Base-by-base conservation (phyloP, 2,329 filamentous ascomycete species). In the Talaromyces amestolkiae region DNA sequence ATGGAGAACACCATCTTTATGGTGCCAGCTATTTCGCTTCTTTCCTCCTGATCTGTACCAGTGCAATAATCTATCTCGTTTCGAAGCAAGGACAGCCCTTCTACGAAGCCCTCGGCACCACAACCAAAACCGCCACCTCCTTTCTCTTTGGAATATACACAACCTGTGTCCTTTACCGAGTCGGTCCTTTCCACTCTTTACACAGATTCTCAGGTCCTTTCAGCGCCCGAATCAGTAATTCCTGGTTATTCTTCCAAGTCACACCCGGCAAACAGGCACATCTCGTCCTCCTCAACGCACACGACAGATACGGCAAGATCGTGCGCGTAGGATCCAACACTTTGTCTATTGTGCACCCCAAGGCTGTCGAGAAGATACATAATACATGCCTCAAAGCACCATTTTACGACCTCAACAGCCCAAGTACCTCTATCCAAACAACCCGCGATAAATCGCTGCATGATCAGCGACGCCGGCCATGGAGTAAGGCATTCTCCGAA, bases 401-500 rank as follows among this genome's bases (percentile, higher is more conserved):
- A 0, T 83, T 77, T 76, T 84, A 84, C 67, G 75, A 77, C 19
- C 54, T 66, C 37, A 74, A 69, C 17, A 58, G 51, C 19, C 78
- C 76, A 24, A 70, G 73, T 15, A 68, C 69, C 0, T 78, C 78
- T 1, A 68, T 84, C 64, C 77, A 81, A 45, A 76, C 74, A 9
- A 72, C 70, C 4, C 75, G 81, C 4, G 73, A 79, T 49, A 72
- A 71, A 37, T 62, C 64, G 3, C 54, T 73, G 27, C 80, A 82
- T 70, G 77, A 80, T 65, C 69, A 71, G 13, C 72, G 79, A 22
- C 72, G 79, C 6, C 70, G 76, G 8, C 70, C 78, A 17, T 82
- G 80, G 80, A 76, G 74, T 60, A 68, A 69, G 17, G 80, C 74
- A 1, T 82, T 82, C 66, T 77, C 74, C 60, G 75, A 78, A 61